Percentiles rank a stretch among this genome's conserved stretches.
Conservation (phyloP, 768 basidiomycete species). For the Lentinula sp. region DNA sequence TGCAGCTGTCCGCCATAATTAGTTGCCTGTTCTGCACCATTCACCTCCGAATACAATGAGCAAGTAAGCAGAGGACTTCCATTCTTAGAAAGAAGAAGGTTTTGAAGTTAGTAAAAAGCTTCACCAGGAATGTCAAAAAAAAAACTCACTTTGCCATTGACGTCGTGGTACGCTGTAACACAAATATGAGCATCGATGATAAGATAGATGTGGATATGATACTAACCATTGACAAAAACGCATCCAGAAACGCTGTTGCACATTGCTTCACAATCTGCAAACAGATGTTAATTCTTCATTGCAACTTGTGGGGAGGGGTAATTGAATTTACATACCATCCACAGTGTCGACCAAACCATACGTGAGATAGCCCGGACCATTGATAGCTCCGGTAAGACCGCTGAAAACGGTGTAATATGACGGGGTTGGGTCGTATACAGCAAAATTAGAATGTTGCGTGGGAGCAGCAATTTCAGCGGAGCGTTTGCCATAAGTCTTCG, state of each 20-base stretch:
- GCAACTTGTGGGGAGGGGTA: constrained; percentile 24
- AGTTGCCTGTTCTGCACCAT: too few species aligned
- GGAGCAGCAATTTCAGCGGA: background rate
- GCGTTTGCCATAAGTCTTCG: background rate
- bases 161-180: constrained; percentile 23
- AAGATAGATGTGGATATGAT: background rate
- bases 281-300: constrained; percentile 5
- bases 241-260: constrained; percentile 19
- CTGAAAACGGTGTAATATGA: constrained; percentile 5
- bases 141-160: constrained; percentile 25
- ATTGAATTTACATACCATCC: constrained; percentile 12
- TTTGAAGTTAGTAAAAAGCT: background rate
- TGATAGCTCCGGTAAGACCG: constrained; percentile 23
- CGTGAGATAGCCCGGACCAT: constrained; percentile 26
- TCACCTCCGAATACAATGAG: too few species aligned
- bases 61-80: constrained; percentile 26
- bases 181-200: background rate
- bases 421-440: constrained; percentile 4
- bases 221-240: constrained; percentile 24
- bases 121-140: too few species aligned
- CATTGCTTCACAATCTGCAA: too few species aligned
- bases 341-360: constrained; percentile 28
- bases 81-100: constrained; percentile 13
- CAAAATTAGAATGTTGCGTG: too few species aligned
- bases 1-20: too few species aligned